These are phyloP conservation scores for Pythium scleroteichum DNA, from an alignment of 352 stramenopile species.

Conservation along the genomic window DNA sequence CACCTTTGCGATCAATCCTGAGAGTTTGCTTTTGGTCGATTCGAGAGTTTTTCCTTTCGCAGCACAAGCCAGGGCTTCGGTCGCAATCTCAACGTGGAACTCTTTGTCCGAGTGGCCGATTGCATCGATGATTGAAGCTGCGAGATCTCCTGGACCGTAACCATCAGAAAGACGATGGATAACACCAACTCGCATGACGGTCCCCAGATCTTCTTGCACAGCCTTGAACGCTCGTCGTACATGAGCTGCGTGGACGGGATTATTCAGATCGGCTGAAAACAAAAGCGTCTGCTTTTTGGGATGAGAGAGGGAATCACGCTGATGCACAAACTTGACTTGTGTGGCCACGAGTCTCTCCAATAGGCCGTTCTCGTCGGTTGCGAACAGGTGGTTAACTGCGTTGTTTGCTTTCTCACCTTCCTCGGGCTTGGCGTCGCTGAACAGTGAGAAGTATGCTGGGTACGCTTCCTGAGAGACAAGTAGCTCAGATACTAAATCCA, in stretches of 20 bases:
- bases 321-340: constrained; percentile 65
- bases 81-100: constrained; percentile 49
- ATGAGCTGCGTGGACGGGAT: constrained; percentile 56
- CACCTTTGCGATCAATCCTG: constrained; percentile 37
- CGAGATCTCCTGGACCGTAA: constrained; percentile 43
- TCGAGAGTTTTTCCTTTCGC: constrained; percentile 56
- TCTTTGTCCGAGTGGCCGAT: constrained; percentile 60
- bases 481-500: constrained; percentile 71
- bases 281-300: constrained; percentile 80
- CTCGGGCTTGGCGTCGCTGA: constrained; percentile 28
- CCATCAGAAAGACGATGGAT: constrained; percentile 37
- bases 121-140: constrained; percentile 45
- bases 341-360: constrained; percentile 48
- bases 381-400: constrained; percentile 44
- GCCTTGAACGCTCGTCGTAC: constrained; percentile 61
- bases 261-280: constrained; percentile 52
- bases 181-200: constrained; percentile 57
- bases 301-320: constrained; percentile 36
- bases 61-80: constrained; percentile 58
- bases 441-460: constrained; percentile 69
- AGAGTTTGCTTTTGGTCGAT: constrained; percentile 48
- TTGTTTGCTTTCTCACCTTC: constrained; percentile 20
- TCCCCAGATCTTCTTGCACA: constrained; percentile 66
- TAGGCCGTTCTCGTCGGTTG: constrained; percentile 58
- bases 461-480: constrained; percentile 61